These are phyloP conservation scores for Pythium periplocum DNA, from an alignment of 352 stramenopile genomes.

Conservation along the genomic window DNA sequence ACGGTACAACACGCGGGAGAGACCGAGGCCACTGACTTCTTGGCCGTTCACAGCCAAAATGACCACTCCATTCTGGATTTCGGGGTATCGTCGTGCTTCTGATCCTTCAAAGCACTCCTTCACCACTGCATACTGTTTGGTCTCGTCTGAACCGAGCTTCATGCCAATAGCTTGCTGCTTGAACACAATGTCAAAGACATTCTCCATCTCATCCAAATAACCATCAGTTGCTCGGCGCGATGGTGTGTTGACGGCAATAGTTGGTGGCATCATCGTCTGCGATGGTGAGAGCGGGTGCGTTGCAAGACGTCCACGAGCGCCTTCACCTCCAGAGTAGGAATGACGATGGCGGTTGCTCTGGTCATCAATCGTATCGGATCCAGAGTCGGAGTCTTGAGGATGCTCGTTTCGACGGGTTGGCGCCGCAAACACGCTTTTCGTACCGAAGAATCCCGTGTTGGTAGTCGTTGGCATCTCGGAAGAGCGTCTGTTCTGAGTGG, in stretches of 20 bases:
- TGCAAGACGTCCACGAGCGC: background rate
- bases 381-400: constrained; percentile 41
- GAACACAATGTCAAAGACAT: constrained; percentile 84
- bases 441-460: constrained; percentile 16
- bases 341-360: background rate
- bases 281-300: constrained; percentile 11
- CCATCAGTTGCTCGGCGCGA: constrained; percentile 16
- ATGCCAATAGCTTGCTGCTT: constrained; percentile 82
- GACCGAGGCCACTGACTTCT: constrained; percentile 58
- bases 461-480: constrained; percentile 8
- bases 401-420: constrained; percentile 16
- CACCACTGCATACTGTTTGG: constrained; percentile 68
- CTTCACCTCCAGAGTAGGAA: background rate
- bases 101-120: constrained; percentile 79
- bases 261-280: constrained; percentile 3
- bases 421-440: constrained; percentile 1
- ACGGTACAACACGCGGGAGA: constrained; percentile 70
- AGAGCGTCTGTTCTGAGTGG: constrained; percentile 6
- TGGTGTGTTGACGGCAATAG: background rate
- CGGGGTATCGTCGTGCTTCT: constrained; percentile 64
- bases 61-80: constrained; percentile 79
- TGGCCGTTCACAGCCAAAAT: constrained; percentile 81
- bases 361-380: constrained; percentile 41
- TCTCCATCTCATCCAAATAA: constrained; percentile 55
- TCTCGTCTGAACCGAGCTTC: constrained; percentile 71